phyloP scores from a whole-genome alignment of 306 rosid species.

The Quercus suber region DNA sequence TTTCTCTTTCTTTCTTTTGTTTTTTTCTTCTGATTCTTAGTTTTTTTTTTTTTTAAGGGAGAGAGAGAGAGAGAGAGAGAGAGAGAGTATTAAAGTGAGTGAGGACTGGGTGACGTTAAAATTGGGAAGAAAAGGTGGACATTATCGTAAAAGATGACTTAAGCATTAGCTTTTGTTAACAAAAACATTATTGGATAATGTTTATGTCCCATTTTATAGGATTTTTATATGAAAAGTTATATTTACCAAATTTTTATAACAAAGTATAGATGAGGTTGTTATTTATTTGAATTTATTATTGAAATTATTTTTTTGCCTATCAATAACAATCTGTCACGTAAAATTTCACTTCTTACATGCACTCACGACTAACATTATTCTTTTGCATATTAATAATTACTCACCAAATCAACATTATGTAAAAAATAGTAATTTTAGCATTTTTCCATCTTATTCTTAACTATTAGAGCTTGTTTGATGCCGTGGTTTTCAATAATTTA shows the following conservation, averaged over 20 bases:
- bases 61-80: constrained; percentile 2
- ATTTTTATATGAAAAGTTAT: too few species aligned
- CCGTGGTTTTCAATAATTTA: accelerated
- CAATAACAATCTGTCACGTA: too few species aligned
- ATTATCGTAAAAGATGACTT: constrained; percentile 35
- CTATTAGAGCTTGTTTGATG: too few species aligned
- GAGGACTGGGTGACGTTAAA: constrained; percentile 17
- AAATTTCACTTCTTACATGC: accelerated
- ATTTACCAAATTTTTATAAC: accelerated
- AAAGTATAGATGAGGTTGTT: accelerated
- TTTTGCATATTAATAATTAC: too few species aligned
- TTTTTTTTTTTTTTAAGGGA: neutral
- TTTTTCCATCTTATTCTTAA: too few species aligned
- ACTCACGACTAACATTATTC: accelerated
- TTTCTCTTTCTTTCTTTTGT: neutral
- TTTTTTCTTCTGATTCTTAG: neutral
- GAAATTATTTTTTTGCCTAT: accelerated
- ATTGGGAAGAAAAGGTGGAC: neutral
- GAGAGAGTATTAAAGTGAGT: constrained; percentile 18
- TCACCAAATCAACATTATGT: accelerated
- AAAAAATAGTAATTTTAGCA: too few species aligned
- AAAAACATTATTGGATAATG: too few species aligned
- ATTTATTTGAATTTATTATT: too few species aligned
- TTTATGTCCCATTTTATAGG: too few species aligned
- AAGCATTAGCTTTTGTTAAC: constrained; percentile 7